Evolutionary conservation across 2,329 filamentous ascomycete species (phyloP).

Genomic region (Trichoderma afroharzianum): DNA sequence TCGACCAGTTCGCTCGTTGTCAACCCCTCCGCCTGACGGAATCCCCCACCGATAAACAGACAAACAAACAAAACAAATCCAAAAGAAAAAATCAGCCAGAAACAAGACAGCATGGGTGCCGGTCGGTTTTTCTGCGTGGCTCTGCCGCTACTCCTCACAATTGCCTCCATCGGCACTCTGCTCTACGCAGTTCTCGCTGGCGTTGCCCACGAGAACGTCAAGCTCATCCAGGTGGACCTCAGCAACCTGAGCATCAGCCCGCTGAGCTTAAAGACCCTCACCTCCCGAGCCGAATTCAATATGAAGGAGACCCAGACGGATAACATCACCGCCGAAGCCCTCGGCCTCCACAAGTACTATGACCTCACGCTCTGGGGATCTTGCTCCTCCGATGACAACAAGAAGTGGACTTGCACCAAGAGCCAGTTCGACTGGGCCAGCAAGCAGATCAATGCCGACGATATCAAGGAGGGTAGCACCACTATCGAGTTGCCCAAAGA

Average conservation of each 20-base stretch:
- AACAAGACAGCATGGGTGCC: conserved; percentile 47
- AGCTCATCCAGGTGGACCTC: conserved; percentile 60
- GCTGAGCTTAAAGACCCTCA: conserved; percentile 21
- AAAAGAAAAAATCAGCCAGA: neutral
- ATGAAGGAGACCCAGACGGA: conserved; percentile 24
- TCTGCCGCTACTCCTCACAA: conserved; percentile 76
- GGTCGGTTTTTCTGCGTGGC: conserved; percentile 84
- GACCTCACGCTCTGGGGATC: conserved; percentile 82
- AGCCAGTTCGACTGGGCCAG: conserved; percentile 74
- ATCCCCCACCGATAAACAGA: conserved; percentile 4
- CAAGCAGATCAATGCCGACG: conserved; percentile 61
- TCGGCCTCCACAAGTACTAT: conserved; percentile 72
- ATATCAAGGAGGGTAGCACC: conserved; percentile 44
- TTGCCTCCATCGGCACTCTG: conserved; percentile 70
- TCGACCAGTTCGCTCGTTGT: conserved; percentile 4
- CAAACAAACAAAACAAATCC: neutral
- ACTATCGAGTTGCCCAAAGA: conserved; percentile 65
- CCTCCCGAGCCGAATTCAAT: conserved; percentile 20
- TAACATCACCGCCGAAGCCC: conserved; percentile 55
- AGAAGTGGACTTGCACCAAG: conserved; percentile 62
- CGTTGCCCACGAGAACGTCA: conserved; percentile 53
- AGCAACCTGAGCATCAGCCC: conserved; percentile 49
- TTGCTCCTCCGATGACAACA: conserved; percentile 61
- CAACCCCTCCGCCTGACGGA: neutral
- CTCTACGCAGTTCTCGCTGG: conserved; percentile 55